Evolutionary conservation across 306 rosid genomes (phyloP).

Genomic region (Abrus pulchellus): DNA sequence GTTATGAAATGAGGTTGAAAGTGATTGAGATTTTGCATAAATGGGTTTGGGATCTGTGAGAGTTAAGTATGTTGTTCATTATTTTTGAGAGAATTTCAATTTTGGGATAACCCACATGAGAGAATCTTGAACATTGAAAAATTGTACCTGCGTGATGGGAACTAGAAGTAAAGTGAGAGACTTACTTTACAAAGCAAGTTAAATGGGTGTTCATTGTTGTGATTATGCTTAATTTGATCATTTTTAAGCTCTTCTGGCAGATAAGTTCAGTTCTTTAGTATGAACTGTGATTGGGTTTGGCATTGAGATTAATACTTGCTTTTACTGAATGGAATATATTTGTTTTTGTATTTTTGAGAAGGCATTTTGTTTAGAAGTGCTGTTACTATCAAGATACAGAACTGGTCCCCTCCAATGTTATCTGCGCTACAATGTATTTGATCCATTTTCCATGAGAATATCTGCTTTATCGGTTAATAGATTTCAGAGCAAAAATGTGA

Average conservation of each 20-base stretch:
- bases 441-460: conserved; percentile 14
- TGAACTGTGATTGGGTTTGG: conserved; percentile 4
- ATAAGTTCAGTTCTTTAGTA: conserved; percentile 10
- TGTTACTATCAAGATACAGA: not conserved
- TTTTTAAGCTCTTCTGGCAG: conserved; percentile 4
- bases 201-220: not conserved
- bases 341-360: conserved; percentile 25
- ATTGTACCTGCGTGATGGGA: conserved; percentile 40
- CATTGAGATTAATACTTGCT: conserved; percentile 21
- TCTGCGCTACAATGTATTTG: not conserved
- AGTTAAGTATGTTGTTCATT: conserved; percentile 26
- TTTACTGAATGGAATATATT: conserved; percentile 9
- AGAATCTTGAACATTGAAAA: conserved; percentile 36
- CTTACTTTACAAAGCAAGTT: conserved; percentile 34
- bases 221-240: conserved; percentile 14
- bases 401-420: not conserved
- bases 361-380: conserved; percentile 1
- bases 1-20: conserved; percentile 36
- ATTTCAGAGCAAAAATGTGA: not conserved
- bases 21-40: conserved; percentile 15
- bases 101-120: conserved; percentile 25
- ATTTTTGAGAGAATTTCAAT: conserved; percentile 22
- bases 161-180: conserved; percentile 42
- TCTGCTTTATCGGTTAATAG: not conserved
- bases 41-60: conserved; percentile 47